Evolutionary conservation across 139 green algal species (phyloP), one percentile per base, ranked within the genome.

Genomic region (Coelastrella sp.): DNA sequence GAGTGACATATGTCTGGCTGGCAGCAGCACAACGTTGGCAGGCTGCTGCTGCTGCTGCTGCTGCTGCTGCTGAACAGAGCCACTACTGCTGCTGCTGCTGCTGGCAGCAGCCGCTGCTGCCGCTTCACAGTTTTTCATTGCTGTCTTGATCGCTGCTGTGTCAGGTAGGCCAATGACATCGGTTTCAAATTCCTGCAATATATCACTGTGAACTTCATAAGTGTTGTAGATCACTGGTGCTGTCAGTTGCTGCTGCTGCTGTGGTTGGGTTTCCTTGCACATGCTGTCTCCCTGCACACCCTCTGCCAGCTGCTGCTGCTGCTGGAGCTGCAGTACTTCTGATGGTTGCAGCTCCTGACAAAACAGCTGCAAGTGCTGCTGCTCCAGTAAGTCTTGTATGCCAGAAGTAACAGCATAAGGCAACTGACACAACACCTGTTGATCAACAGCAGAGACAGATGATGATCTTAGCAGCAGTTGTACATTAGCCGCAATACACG

Each of bases 1-100:
- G 4, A 82, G 75, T 8, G 75, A 82, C 8, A 82, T 40, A n/a
- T 82, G 75, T 53, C 53, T 51, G 6, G 75, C 75, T 15, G 75
- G 75, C n/a, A 40, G 66, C 66, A 74, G 35, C 62, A 71, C 30
- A 41, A 21, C 30, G 53, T 1, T 43, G 27, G 2, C 2, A 30
- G 66, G 66, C 34, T 45, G 11, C 34, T 23, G 35, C 8, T 11
- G 50, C 35, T 9, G 9, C 3, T 15, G 34, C 66, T 35, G 27
- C 9, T 7, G 32, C 34, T 50, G 23, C 19, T 63, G n/a, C 41
- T 40, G 43, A n/a, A n/a, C n/a, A n/a, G n/a, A n/a, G n/a, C 34
- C 32, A 74, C 35, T 9, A 6, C 3, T 15, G 34, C 66, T 35
- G 27, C 9, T 7, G 32, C 34, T 50, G 23, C 19, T 63, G n/a